These are phyloP conservation scores for Cornus florida DNA, from an alignment of 148 eudicot genomes.

Conservation along the genomic window DNA sequence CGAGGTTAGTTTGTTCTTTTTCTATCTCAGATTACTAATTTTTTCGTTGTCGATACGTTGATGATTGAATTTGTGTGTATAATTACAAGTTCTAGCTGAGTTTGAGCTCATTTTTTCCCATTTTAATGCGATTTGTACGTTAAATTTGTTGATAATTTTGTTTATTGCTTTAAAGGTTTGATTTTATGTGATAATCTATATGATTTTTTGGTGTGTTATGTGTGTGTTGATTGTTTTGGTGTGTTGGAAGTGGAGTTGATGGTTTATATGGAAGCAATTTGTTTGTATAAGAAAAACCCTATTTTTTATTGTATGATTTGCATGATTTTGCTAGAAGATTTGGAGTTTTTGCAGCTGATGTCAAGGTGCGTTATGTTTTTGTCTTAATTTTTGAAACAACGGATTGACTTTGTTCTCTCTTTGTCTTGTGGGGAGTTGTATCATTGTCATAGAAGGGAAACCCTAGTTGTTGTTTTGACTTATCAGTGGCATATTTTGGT, in stretches of 20 bases:
- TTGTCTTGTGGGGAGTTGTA: background rate
- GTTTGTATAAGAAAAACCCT: background rate
- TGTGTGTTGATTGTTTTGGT: slow-evolving; percentile 1
- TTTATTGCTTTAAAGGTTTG: background rate
- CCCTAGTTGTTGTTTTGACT: slow-evolving; percentile 3
- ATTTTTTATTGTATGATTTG: background rate
- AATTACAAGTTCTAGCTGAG: slow-evolving; percentile 5
- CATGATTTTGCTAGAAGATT: background rate
- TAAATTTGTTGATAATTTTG: background rate
- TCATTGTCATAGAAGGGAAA: background rate
- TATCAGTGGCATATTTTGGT: background rate
- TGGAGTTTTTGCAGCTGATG: background rate
- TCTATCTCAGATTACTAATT: background rate
- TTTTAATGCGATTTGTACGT: background rate
- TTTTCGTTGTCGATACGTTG: background rate
- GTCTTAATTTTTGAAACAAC: background rate
- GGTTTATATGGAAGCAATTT: background rate
- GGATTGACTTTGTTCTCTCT: background rate
- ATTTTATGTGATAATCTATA: background rate
- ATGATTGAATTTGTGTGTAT: background rate
- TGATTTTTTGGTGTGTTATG: background rate
- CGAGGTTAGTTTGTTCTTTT: slow-evolving; percentile 2
- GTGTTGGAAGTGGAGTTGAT: background rate
- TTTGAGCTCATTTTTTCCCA: slow-evolving; percentile 5
- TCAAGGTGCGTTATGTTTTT: slow-evolving; percentile 7